Evolutionary conservation across 2,329 filamentous ascomycete genomes (phyloP), one percentile per base, ranked within the genome.

Genomic region (Capronia epimyces): DNA sequence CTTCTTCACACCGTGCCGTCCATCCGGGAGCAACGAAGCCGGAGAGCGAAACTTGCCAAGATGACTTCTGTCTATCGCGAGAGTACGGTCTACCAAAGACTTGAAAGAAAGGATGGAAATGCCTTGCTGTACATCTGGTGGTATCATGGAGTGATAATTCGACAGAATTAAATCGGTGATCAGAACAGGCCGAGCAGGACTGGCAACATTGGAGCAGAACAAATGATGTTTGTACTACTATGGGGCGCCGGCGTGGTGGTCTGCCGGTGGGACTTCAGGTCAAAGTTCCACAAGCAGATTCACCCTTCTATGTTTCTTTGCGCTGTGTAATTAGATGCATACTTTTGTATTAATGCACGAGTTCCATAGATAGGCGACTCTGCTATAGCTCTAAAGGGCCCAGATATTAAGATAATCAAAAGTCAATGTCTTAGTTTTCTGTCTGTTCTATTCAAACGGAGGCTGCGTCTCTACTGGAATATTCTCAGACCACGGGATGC

Each of bases 251-350:
- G 32, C 21, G 25, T 42, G 34, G 15, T 37, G 8, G 24, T 27
- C 21, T n/a, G 10, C 15, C 36, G 24, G 25, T 7, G 13, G 21
- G 50, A 34, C 45, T 43, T 52, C 39, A 44, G 49, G 43, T 40
- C 34, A n/a, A 41, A 43, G 43, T 43, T 43, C 43, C 31, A 32
- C 3, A 6, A 37, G 37, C 20, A 21, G 24, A 16, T n/a, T 16
- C n/a, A 12, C n/a, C 22, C 10, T 43, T 9, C 32, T 50, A 15
- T 32, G 12, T 39, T 27, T 40, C 22, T 42, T 36, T 46, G 44
- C 37, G 25, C 40, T 56, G 54, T 56, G 50, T 56, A 45, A 56
- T 18, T 53, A 56, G 42, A 50, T 43, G 47, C 39, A 50, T 50
- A 49, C 32, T 49, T 25, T 39, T 39, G 34, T 56, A 49, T 51